A percentile compares a stretch with the other conserved stretches of the same genome.
Evolutionary conservation across 116 monocot species (phyloP).

Genomic region (Iris pallida): DNA sequence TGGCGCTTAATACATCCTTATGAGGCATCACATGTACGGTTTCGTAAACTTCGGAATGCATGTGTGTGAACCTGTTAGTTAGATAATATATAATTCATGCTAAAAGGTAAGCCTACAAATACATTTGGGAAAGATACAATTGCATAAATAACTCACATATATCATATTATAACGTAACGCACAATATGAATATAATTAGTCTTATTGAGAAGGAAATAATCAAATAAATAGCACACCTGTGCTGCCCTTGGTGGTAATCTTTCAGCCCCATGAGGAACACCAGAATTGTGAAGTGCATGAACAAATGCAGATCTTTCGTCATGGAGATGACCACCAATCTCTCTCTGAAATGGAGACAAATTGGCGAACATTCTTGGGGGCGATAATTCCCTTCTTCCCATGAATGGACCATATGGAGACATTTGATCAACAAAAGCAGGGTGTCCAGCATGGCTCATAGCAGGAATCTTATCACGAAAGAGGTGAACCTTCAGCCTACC

Average conservation of each 20-base stretch:
- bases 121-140: not conserved
- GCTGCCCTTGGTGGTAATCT: constrained; percentile 27
- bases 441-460: constrained; percentile 27
- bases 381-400: constrained; percentile 64
- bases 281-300: constrained; percentile 25
- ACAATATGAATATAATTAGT: too few species aligned
- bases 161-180: not conserved
- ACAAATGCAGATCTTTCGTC: constrained; percentile 51
- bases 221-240: constrained; percentile 34
- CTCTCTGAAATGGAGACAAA: constrained; percentile 50
- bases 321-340: constrained; percentile 39
- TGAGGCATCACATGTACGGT: too few species aligned
- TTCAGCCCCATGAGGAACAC: constrained; percentile 32
- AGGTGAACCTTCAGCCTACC: constrained; percentile 66
- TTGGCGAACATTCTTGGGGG: constrained; percentile 46
- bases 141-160: not conserved
- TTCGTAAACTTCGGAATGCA: not conserved
- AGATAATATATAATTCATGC: not conserved
- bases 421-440: constrained; percentile 48
- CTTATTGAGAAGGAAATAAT: too few species aligned
- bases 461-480: constrained; percentile 59
- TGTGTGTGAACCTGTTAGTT: not conserved
- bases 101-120: not conserved
- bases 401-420: constrained; percentile 52
- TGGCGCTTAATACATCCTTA: too few species aligned